Base-by-base conservation (phyloP, 2,329 filamentous ascomycete genomes). In the Stachybotrys elegans region DNA sequence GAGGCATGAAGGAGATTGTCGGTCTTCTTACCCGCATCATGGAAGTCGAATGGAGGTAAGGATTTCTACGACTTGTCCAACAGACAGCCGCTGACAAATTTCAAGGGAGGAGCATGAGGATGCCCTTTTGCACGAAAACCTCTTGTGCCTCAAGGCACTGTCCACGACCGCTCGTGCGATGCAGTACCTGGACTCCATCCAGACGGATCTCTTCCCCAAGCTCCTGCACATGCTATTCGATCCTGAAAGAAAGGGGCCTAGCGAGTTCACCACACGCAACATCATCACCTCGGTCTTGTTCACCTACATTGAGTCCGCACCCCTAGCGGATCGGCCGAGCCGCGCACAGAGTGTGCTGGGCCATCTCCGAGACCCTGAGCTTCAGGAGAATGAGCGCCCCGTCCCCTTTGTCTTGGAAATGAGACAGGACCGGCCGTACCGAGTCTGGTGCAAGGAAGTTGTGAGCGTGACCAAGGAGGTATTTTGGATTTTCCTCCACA, bases 401-500 rank as follows among this genome's bases (percentile, higher is more conserved):
- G 72, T 95, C 7, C 83, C 83, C 3, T 97, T 97, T 61, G 90
- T 97, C 38, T 71, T 92, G 19, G 87, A 91, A 48, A 97, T 97
- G 82, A 85, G 87, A 54, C 83, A 84, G 27, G 81, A 89, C 40
- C 80, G 92, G 1, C 92, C 92, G 1, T 98, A 96, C 64, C 86
- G 89, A 25, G 79, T 95, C 3, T 98, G 92, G 92, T 89, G 85
- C 67, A 93, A 91, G 64, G 93, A 98, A 67, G 82, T 92, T 16
- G 84, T 84, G 47, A 91, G 87, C 56, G 92, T 97, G 39, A 95
- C 91, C 34, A 96, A 96, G 65, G 92, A 98, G 63, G 92, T 97
- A 22, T 98, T 98, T 62, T 98, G 92, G 92, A 97, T 97, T 61
- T 98, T 97, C 69, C 75, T 97, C 43, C 92, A 97, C 66, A 87